Evolutionary conservation across 2,329 filamentous ascomycete genomes (phyloP).

Genomic region (Trichophyton benhamiae): DNA sequence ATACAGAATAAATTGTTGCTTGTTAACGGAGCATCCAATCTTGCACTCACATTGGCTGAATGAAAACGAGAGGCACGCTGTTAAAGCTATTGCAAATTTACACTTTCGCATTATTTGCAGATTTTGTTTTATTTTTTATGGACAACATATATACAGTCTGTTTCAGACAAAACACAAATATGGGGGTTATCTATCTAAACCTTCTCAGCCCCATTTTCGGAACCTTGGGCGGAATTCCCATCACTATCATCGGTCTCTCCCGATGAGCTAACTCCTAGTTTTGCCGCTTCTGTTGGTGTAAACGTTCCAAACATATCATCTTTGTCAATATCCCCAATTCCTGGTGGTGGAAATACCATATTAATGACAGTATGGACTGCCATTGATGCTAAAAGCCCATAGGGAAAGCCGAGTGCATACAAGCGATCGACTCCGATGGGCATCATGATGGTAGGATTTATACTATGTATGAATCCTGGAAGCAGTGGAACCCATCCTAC

Average conservation of each 20-base stretch:
- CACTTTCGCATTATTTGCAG: too few species aligned
- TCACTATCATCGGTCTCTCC: background rate
- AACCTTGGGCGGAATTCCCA: background rate
- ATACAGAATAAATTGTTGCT: background rate
- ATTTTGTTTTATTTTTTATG: too few species aligned
- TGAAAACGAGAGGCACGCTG: too few species aligned
- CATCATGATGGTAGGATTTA: constrained; percentile 12
- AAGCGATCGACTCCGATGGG: constrained; percentile 25
- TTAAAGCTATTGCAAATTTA: too few species aligned
- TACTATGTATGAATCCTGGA: constrained; percentile 29
- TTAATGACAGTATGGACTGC: background rate
- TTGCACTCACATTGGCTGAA: too few species aligned
- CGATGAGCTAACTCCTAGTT: background rate
- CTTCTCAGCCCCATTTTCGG: background rate
- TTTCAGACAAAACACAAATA: background rate
- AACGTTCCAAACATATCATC: background rate
- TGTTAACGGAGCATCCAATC: too few species aligned
- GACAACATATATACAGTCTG: background rate
- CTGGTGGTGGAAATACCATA: background rate
- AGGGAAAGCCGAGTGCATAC: constrained; percentile 32
- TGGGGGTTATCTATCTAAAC: background rate
- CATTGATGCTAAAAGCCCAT: constrained; percentile 22
- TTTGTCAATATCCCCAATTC: background rate
- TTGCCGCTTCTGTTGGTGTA: background rate
- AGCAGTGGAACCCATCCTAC: constrained; percentile 9